These are phyloP conservation scores for Senna siamea DNA, from an alignment of 306 rosid genomes.

Conservation along the genomic window DNA sequence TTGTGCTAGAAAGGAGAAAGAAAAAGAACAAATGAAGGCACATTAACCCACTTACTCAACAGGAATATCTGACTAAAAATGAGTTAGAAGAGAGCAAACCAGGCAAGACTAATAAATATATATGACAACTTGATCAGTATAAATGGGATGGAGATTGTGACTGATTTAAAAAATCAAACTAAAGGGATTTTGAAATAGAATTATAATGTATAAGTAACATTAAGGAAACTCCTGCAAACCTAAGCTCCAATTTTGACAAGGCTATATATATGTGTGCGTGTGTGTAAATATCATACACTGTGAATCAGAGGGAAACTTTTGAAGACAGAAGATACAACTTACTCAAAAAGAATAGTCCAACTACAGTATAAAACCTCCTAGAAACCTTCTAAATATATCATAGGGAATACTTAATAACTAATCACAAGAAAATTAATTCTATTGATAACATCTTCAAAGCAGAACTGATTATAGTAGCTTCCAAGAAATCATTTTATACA, in stretches of 20 bases:
- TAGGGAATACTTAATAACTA: neutral
- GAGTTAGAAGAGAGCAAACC: neutral
- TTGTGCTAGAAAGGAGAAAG: neutral
- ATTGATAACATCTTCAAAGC: neutral
- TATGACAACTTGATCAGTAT: neutral
- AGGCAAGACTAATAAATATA: neutral
- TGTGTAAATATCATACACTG: too few relatives aligned
- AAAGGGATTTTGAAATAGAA: neutral
- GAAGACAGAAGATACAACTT: neutral
- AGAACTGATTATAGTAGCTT: neutral
- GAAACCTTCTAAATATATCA: neutral
- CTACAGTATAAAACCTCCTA: too few relatives aligned
- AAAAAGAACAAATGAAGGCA: neutral
- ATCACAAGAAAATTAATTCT: neutral
- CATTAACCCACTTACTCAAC: neutral
- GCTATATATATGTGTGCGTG: too few relatives aligned
- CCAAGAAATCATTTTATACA: constrained; percentile 15
- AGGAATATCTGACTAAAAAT: neutral
- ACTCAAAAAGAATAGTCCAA: too few relatives aligned
- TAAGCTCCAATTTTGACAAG: neutral
- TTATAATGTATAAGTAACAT: neutral
- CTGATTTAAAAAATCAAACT: neutral
- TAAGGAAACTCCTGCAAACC: neutral
- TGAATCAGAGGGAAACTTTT: neutral
- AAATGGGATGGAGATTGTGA: neutral